A percentile compares a stretch with the other conserved stretches of the same genome.
Conservation (phyloP, 768 basidiomycete species). For the Infundibulicybe gibba region DNA sequence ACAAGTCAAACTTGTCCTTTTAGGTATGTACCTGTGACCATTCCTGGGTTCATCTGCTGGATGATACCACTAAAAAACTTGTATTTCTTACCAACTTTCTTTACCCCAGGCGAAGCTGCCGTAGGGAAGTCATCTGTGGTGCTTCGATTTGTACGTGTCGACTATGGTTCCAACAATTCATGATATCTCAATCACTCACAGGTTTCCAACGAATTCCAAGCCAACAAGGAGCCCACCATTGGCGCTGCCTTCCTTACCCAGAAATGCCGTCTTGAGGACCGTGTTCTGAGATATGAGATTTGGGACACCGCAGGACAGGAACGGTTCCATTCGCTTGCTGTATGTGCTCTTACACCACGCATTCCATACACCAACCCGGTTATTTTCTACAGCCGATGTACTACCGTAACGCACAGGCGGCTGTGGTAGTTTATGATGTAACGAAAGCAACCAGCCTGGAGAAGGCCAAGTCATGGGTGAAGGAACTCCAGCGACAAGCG, state of each 20-base stretch:
- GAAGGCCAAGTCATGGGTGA: slow-evolving; percentile 99
- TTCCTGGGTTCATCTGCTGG: too few relatives aligned
- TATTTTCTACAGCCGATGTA: slow-evolving; percentile 80
- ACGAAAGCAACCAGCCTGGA: slow-evolving; percentile 95
- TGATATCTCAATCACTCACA: slow-evolving; percentile 22
- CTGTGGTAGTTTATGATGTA: slow-evolving; percentile 97
- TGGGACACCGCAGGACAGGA: slow-evolving; percentile 97
- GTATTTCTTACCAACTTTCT: slow-evolving; percentile 5
- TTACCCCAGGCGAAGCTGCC: slow-evolving; percentile 83
- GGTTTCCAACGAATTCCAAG: slow-evolving; percentile 97
- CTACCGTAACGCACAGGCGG: slow-evolving; percentile 96
- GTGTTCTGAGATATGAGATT: slow-evolving; percentile 90
- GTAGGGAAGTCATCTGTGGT: slow-evolving; percentile 99
- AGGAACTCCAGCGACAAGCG: slow-evolving; percentile 97
- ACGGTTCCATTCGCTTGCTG: slow-evolving; percentile 95
- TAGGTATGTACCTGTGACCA: slow-evolving; percentile 58
- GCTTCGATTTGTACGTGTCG: slow-evolving; percentile 79
- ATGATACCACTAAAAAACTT: neutral
- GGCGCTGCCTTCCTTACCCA: slow-evolving; percentile 95
- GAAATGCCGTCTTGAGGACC: slow-evolving; percentile 94
- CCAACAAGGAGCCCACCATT: slow-evolving; percentile 98
- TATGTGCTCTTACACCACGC: slow-evolving; percentile 33
- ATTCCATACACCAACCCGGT: slow-evolving; percentile 7
- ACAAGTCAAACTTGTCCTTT: slow-evolving; percentile 95
- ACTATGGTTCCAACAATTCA: slow-evolving; percentile 1